Evolutionary conservation across 345 rosid species (phyloP).

Genomic region (Dovyalis caffra): DNA sequence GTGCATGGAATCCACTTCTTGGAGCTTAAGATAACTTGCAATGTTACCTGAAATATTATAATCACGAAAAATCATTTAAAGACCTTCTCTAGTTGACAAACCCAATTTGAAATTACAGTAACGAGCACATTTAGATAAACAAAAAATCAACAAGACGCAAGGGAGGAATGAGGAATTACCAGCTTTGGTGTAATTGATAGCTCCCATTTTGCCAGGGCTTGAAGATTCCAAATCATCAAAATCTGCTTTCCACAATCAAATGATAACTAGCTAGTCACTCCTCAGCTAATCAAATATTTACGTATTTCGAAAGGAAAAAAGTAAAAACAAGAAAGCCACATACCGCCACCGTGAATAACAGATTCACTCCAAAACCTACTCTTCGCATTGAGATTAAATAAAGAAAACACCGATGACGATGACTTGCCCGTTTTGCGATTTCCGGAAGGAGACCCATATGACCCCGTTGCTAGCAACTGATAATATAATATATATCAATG

Average conservation of each 20-base stretch:
- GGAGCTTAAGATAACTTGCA: slow-evolving; percentile 79
- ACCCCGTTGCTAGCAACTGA: slow-evolving; percentile 7
- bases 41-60: slow-evolving; percentile 51
- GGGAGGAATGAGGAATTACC: slow-evolving; percentile 42
- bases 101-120: background rate
- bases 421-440: background rate
- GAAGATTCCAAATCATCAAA: slow-evolving; percentile 73
- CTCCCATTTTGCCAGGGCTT: slow-evolving; percentile 46
- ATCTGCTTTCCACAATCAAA: slow-evolving; percentile 10
- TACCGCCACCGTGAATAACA: slow-evolving; percentile 61
- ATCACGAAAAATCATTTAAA: background rate
- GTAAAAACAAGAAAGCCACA: background rate
- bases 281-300: background rate
- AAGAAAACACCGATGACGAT: slow-evolving; percentile 65
- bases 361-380: slow-evolving; percentile 94
- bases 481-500: background rate
- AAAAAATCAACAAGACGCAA: background rate
- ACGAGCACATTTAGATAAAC: background rate
- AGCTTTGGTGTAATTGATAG: slow-evolving; percentile 72
- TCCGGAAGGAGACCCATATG: slow-evolving; percentile 4
- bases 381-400: slow-evolving; percentile 83
- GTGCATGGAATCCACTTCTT: slow-evolving; percentile 84
- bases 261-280: background rate
- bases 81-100: background rate
- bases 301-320: background rate